Conservation (phyloP, 192 early-diverging fungal species). For the Coemansia furcata region DNA sequence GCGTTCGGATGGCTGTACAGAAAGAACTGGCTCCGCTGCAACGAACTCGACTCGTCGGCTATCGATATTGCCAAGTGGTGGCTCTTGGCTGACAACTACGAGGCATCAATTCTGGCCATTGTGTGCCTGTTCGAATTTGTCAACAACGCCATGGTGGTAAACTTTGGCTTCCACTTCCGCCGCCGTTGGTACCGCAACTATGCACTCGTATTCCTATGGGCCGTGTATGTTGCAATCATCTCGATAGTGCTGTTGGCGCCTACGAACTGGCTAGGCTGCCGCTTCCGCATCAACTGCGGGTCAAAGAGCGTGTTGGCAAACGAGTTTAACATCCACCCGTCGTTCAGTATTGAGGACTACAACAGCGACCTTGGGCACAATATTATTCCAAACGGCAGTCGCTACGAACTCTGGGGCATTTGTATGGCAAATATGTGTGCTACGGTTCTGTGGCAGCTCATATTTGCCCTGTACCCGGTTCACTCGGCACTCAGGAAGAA, state of each 20-base stretch:
- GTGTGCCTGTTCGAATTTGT: constrained; percentile 67
- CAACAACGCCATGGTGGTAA: constrained; percentile 63
- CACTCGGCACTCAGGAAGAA: constrained; percentile 46
- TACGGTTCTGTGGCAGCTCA: constrained; percentile 48
- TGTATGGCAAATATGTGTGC: constrained; percentile 48
- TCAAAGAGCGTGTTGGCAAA: constrained; percentile 9
- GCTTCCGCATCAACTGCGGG: constrained; percentile 75
- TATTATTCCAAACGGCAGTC: constrained; percentile 54
- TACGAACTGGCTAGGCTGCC: constrained; percentile 57
- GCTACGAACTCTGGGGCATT: constrained; percentile 58
- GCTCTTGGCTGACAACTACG: constrained; percentile 73
- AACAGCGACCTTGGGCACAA: constrained; percentile 58
- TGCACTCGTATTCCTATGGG: constrained; percentile 56
- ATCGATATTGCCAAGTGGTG: constrained; percentile 70
- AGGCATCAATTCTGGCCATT: constrained; percentile 57
- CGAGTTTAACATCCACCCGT: constrained; percentile 23
- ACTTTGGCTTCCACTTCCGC: constrained; percentile 66
- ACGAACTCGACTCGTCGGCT: constrained; percentile 64
- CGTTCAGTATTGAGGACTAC: constrained; percentile 51
- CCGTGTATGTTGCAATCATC: constrained; percentile 48
- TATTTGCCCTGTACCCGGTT: constrained; percentile 55
- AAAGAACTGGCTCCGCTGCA: constrained; percentile 63
- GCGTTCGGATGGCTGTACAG: constrained; percentile 57
- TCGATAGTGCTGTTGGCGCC: constrained; percentile 57
- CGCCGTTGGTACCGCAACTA: constrained; percentile 60